Conservation (phyloP, 129 eudicot species). For the Lactuca sativa region DNA sequence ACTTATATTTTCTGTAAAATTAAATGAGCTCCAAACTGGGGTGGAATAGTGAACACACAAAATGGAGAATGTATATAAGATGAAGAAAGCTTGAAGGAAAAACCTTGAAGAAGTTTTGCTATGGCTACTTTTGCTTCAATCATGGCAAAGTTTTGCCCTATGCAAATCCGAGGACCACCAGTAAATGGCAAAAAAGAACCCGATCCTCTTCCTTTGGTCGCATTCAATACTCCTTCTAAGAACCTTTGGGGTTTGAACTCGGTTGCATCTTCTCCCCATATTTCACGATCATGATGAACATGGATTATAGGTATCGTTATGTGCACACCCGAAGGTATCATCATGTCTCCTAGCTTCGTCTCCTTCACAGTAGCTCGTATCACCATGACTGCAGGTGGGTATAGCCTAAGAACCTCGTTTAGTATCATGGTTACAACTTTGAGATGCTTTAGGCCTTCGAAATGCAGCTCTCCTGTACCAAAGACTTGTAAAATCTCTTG, state of each 20-base stretch:
- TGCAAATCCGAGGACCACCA: no score
- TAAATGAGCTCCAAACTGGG: no score
- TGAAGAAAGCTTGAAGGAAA: no score
- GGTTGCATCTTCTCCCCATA: conserved; percentile 33
- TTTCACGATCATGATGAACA: conserved; percentile 15
- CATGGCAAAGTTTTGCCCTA: no score
- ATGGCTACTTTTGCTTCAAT: no score
- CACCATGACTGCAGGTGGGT: conserved; percentile 7
- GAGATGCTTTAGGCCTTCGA: conserved; percentile 25
- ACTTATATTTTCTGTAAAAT: no score
- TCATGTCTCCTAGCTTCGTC: conserved; percentile 16
- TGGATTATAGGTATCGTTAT: neutral
- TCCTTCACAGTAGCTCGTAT: conserved; percentile 10
- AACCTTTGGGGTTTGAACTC: conserved; percentile 38
- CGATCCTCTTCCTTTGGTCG: conserved; percentile 12
- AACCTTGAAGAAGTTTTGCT: no score
- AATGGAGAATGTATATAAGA: no score
- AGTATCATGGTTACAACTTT: conserved; percentile 26
- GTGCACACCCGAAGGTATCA: neutral
- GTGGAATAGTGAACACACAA: no score
- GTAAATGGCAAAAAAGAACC: no score
- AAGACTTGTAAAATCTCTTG: conserved; percentile 26
- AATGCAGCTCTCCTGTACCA: conserved; percentile 15
- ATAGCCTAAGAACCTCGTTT: conserved; percentile 22
- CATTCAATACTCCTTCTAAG: conserved; percentile 22